phyloP scores from a whole-genome alignment of 148 eudicot species.

The Cornus controversa region DNA sequence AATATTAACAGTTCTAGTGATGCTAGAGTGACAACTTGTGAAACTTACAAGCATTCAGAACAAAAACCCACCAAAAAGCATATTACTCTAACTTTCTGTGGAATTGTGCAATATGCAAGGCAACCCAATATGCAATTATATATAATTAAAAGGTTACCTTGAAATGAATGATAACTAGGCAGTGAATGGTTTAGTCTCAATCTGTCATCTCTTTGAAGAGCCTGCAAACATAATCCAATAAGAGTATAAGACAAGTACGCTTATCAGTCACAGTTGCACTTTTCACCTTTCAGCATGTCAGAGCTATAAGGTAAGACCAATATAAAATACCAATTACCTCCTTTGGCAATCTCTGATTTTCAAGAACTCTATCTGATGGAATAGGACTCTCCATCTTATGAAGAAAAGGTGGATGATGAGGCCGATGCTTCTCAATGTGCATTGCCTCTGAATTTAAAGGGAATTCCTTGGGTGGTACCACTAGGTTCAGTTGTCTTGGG shows the following conservation, averaged over 20 bases:
- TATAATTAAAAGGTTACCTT: slow-evolving; percentile 42
- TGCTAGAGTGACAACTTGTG: background rate
- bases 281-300: background rate
- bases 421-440: slow-evolving; percentile 59
- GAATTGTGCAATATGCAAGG: background rate
- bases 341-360: slow-evolving; percentile 61
- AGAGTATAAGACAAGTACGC: background rate
- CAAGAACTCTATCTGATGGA: slow-evolving; percentile 54
- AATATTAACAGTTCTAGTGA: background rate
- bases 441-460: slow-evolving; percentile 48
- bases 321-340: slow-evolving; percentile 54
- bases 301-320: background rate
- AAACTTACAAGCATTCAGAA: background rate
- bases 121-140: background rate
- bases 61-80: background rate
- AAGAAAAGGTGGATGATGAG: slow-evolving; percentile 54
- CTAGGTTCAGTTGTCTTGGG: slow-evolving; percentile 45
- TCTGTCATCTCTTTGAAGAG: slow-evolving; percentile 64
- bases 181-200: slow-evolving; percentile 44
- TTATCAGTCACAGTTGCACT: background rate
- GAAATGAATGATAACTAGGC: slow-evolving; percentile 48
- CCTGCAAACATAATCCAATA: slow-evolving; percentile 36
- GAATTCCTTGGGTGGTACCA: slow-evolving; percentile 48
- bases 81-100: background rate
- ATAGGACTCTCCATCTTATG: slow-evolving; percentile 53